Evolutionary conservation across 139 green algal species (phyloP), one percentile per base, ranked within the genome.

Genomic region (Chlamydomonas sp.): DNA sequence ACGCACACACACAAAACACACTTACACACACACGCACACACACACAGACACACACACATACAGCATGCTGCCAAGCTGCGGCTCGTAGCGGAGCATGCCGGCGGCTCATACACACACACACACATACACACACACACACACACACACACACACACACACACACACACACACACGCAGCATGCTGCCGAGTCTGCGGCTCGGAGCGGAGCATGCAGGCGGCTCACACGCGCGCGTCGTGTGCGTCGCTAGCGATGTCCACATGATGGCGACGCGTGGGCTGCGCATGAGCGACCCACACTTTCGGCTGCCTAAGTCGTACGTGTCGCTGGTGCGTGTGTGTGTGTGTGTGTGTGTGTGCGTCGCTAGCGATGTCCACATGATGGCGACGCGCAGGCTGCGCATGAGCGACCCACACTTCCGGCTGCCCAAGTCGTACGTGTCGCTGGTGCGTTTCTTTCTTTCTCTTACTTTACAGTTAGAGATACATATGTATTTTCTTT

Each of bases 321-420:
- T n/a, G n/a, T n/a, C n/a, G n/a, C n/a, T n/a, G n/a, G n/a, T n/a
- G n/a, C n/a, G n/a, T n/a, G n/a, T n/a, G n/a, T n/a, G n/a, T n/a
- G n/a, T n/a, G n/a, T n/a, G n/a, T n/a, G n/a, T n/a, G 13, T 54
- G 16, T 54, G 82, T 95, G 1, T 75, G 77, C 36, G 87, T 95
- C 5, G 81, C 70, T 31, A 77, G 83, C 30, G 31, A 13, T 8
- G n/a, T 62, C 3, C 65, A 71, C 39, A 3, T 71, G 28, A 39
- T 71, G 28, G 65, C 26, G 29, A 10, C 43, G 5, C 3, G 28
- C 5, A 47, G 65, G 10, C 16, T 61, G 26, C 8, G 8, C 29
- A 13, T 33, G 3, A 20, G 4, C 8, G 65, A 71, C 28, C 54
- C 54, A 63, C 54, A 33, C 13, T 28, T n/a, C n/a, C n/a, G n/a